Evolutionary conservation across 1,139 yeast genomes (phyloP).

Genomic region (Nakaseomyces glabratus): DNA sequence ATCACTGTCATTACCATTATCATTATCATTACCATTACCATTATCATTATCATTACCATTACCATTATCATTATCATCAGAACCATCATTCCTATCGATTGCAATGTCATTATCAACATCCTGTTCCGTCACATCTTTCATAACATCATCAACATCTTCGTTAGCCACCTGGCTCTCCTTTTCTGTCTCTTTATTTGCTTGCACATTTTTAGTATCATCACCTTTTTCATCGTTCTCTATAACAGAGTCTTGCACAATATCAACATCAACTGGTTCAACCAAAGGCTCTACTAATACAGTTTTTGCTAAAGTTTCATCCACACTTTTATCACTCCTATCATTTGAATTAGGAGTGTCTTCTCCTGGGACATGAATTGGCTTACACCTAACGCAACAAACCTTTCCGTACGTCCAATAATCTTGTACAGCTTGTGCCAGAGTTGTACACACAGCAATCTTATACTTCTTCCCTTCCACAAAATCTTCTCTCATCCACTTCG

Average conservation of each 20-base stretch:
- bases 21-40: neutral
- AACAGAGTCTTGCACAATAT: neutral
- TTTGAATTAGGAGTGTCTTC: neutral
- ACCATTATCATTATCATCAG: no score
- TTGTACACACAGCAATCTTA: slow-evolving; percentile 60
- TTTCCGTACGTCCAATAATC: slow-evolving; percentile 78
- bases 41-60: neutral
- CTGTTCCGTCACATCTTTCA: neutral
- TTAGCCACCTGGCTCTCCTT: no score
- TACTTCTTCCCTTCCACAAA: slow-evolving; percentile 62
- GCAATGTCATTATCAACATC: neutral
- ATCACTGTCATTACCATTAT: slow-evolving; percentile 10
- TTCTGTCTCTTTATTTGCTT: neutral
- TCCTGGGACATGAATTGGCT: slow-evolving; percentile 8
- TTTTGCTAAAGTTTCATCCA: neutral
- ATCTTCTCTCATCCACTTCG: slow-evolving; percentile 77
- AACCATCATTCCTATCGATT: neutral
- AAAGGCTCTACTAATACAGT: neutral
- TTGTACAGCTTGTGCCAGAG: slow-evolving; percentile 58
- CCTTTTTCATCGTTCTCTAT: neutral
- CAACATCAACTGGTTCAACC: neutral
- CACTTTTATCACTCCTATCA: neutral
- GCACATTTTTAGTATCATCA: slow-evolving; percentile 2
- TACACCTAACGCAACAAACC: slow-evolving; percentile 47
- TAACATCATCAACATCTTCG: no score